A percentile compares a stretch with the other conserved stretches of the same genome.
These are phyloP conservation scores for Suhomyces wounanorum DNA, from an alignment of 1,139 yeast genomes.

Conservation along the genomic window DNA sequence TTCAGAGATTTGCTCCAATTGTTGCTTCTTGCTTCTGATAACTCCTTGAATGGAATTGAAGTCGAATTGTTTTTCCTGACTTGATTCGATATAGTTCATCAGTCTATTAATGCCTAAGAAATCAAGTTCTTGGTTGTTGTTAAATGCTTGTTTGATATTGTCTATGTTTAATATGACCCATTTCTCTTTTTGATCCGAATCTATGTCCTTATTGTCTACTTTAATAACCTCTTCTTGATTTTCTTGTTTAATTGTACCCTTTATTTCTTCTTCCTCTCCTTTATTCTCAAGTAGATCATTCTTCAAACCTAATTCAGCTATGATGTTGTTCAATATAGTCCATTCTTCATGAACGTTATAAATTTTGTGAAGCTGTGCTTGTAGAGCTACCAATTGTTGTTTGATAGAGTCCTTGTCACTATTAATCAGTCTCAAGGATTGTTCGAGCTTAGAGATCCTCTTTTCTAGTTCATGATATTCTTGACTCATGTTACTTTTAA, in stretches of 20 bases:
- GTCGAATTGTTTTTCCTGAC: constrained; percentile 23
- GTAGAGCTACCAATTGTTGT: constrained; percentile 19
- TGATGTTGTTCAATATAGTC: constrained; percentile 22
- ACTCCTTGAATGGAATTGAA: constrained; percentile 16
- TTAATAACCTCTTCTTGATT: background rate
- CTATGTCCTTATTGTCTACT: background rate
- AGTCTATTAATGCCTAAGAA: constrained; percentile 24
- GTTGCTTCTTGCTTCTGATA: constrained; percentile 14
- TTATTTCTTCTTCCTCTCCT: background rate
- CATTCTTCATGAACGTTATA: constrained; percentile 27
- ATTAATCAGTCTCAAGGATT: background rate
- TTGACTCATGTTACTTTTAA: background rate
- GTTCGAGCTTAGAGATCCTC: constrained; percentile 5
- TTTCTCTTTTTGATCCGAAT: constrained; percentile 16
- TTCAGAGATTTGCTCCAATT: constrained; percentile 20
- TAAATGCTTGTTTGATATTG: constrained; percentile 23
- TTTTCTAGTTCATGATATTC: background rate
- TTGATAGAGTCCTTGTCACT: constrained; percentile 10
- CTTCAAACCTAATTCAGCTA: constrained; percentile 18
- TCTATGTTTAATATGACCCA: constrained; percentile 25
- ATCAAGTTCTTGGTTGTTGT: constrained; percentile 25
- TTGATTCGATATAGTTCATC: constrained; percentile 23
- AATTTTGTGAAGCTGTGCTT: constrained; percentile 19
- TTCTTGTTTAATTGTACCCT: background rate
- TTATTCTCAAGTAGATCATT: background rate